phyloP scores from a whole-genome alignment of 257 asterid genomes.

The Fraxinus anomala region DNA sequence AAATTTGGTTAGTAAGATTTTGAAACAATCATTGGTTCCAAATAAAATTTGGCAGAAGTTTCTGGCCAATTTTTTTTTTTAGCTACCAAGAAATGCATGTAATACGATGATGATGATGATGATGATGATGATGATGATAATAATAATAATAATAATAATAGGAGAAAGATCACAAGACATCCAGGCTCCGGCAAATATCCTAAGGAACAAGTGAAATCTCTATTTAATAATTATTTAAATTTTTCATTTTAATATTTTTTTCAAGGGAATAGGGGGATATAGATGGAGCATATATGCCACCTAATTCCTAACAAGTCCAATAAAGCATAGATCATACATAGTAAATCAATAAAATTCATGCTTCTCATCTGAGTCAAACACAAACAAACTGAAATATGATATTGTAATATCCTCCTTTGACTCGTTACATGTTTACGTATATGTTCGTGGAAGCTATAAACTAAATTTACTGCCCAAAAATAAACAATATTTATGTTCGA shows the following conservation, averaged over 20 bases:
- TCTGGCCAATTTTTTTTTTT: background rate
- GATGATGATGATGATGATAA: no score
- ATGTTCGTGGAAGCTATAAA: background rate
- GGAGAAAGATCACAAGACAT: background rate
- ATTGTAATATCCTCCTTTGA: constrained; percentile 5
- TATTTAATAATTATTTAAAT: background rate
- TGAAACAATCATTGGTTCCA: background rate
- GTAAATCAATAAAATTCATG: constrained; percentile 13
- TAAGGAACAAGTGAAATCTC: background rate
- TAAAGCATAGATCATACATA: constrained; percentile 29
- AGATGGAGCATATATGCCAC: constrained; percentile 63
- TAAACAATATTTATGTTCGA: background rate
- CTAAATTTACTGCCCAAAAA: constrained; percentile 7
- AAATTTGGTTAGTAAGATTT: background rate
- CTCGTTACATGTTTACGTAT: background rate
- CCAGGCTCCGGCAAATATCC: background rate
- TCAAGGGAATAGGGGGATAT: background rate
- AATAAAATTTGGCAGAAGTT: constrained; percentile 3
- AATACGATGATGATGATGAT: no score
- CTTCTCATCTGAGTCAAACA: background rate
- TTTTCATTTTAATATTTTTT: background rate
- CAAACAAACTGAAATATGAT: background rate
- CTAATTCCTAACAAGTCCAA: constrained; percentile 64
- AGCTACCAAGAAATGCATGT: constrained; percentile 10
- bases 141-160: background rate